A percentile compares a stretch with the other conserved stretches of the same genome.
These are phyloP conservation scores for Kurtzmaniella natalensis DNA, from an alignment of 1,139 yeast genomes.

Conservation along the genomic window DNA sequence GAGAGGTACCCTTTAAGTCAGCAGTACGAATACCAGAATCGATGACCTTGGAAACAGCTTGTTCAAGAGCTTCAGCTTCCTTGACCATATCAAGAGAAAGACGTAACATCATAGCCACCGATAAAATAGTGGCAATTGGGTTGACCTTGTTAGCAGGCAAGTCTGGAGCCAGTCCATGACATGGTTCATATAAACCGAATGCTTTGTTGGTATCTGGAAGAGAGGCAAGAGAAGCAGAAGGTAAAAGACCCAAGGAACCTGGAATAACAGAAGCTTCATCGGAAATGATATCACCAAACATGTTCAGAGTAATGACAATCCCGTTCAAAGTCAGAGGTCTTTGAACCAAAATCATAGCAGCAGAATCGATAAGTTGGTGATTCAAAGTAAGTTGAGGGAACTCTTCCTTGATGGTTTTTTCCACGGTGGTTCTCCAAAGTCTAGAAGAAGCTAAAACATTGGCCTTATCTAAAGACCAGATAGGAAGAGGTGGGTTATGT, in stretches of 20 bases:
- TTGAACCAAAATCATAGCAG: constrained; percentile 95
- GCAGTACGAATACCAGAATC: constrained; percentile 87
- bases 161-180: constrained; percentile 99
- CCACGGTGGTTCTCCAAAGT: constrained; percentile 92
- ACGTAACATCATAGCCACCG: constrained; percentile 96
- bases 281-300: constrained; percentile 97
- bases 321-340: constrained; percentile 89
- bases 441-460: constrained; percentile 94
- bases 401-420: constrained; percentile 75
- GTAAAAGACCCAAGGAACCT: constrained; percentile 91
- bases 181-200: constrained; percentile 95
- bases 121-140: constrained; percentile 90
- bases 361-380: constrained; percentile 96
- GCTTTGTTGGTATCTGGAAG: constrained; percentile 92
- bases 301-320: constrained; percentile 84
- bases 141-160: constrained; percentile 82
- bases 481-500: constrained; percentile 86
- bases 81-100: constrained; percentile 74
- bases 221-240: constrained; percentile 94
- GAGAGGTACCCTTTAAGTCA: constrained; percentile 76
- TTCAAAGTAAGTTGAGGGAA: constrained; percentile 83
- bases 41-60: constrained; percentile 78
- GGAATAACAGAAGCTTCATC: constrained; percentile 98
- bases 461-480: constrained; percentile 96
- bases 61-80: constrained; percentile 86